Conservation (phyloP, 2,329 filamentous ascomycete species). For the Fusarium pseudonygamai region DNA sequence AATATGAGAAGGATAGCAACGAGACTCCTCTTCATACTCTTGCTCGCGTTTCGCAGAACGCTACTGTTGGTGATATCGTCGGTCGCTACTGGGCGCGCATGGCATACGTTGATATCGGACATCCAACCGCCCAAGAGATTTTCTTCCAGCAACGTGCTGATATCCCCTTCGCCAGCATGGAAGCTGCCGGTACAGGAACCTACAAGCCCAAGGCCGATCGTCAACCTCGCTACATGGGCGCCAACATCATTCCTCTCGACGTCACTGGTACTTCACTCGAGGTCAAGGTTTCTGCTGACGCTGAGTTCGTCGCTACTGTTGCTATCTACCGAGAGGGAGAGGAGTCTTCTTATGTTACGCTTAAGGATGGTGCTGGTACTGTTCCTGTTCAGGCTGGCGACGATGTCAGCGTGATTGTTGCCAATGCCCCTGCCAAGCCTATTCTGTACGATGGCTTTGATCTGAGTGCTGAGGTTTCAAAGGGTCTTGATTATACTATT, state of each 20-base stretch:
- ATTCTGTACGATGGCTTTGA: constrained; percentile 57
- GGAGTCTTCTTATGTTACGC: constrained; percentile 49
- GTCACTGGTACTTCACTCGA: constrained; percentile 44
- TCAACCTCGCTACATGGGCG: constrained; percentile 59
- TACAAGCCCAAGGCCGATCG: constrained; percentile 56
- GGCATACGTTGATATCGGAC: constrained; percentile 62
- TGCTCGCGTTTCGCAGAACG: constrained; percentile 48
- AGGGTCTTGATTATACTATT: constrained; percentile 52
- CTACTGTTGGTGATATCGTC: constrained; percentile 53
- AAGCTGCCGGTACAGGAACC: constrained; percentile 46
- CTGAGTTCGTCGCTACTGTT: constrained; percentile 53
- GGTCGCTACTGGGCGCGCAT: constrained; percentile 63
- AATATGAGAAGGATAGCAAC: constrained; percentile 56
- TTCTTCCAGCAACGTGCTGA: constrained; percentile 49
- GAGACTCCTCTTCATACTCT: constrained; percentile 61
- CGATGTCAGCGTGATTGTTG: constrained; percentile 57
- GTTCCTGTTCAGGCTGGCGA: constrained; percentile 50
- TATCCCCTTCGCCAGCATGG: constrained; percentile 56
- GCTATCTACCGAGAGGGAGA: constrained; percentile 47
- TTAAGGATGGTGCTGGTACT: constrained; percentile 48
- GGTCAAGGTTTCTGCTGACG: constrained; percentile 48
- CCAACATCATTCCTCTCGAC: constrained; percentile 58
- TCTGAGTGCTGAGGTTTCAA: constrained; percentile 48
- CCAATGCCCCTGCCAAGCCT: constrained; percentile 56
- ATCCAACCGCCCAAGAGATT: constrained; percentile 50